Evolutionary conservation across 2,329 filamentous ascomycete genomes (phyloP), one percentile per base, ranked within the genome.

Genomic region (Monilinia laxa): DNA sequence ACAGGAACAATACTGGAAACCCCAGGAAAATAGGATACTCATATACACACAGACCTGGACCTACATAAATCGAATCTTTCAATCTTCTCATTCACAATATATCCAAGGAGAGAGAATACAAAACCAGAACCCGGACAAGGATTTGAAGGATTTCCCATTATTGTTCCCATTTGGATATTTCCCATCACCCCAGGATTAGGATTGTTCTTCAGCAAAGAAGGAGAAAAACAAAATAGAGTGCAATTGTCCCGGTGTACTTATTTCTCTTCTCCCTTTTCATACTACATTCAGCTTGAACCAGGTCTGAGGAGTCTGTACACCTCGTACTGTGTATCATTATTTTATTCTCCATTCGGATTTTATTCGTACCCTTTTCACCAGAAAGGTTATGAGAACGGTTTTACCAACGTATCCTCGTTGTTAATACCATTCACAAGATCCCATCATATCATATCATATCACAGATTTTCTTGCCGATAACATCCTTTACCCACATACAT

Each of bases 41-140:
- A 51, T 25, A 51, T 14, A 25, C 56, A 45, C 51, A 25, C 58
- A 31, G 58, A 51, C 28, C 45, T n/a, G 49, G 58, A 49, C 58
- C 58, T 35, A 28, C 25, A 25, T 28, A 4, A n/a, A 53, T 12
- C 60, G 25, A 42, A n/a, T 20, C 58, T 38, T 31, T 56, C 28
- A 38, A n/a, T 47, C 31, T 18, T 54, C 31, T 31, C 14, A 42
- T 45, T 35, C 18, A 56, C n/a, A 56, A 3, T 11, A 25, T 53
- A 28, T 7, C 47, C 59, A 54, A 54, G 35, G 47, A 55, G 18
- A 55, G 18, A 63, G 35, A 16, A 49, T 49, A 40, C 31, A 60
- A 49, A 49, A 20, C 42, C 63, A 59, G 42, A 65, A 38, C 35
- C 45, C 54, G 45, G 54, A 65, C 54, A 52, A 65, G 54, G 63